A percentile compares a stretch with the other conserved stretches of the same genome.
These are phyloP conservation scores for Saturnispora hagleri DNA, from an alignment of 805 yeast genomes.

Conservation along the genomic window DNA sequence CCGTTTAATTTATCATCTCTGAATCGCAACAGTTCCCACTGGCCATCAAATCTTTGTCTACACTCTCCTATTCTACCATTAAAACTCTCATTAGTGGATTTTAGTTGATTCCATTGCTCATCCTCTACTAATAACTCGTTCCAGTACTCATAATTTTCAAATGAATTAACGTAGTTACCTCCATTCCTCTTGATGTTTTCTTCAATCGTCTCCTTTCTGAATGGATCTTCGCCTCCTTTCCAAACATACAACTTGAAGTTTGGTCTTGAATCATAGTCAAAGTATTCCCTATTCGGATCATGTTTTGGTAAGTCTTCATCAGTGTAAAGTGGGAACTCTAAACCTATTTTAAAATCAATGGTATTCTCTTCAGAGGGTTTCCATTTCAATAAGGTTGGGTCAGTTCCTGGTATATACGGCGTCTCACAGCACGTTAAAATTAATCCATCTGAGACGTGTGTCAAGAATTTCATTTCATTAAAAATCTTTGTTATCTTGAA, in stretches of 20 bases:
- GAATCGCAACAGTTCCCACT: conserved; percentile 81
- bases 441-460: conserved; percentile 89
- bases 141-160: conserved; percentile 51
- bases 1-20: conserved; percentile 90
- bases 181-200: conserved; percentile 25
- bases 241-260: conserved; percentile 59
- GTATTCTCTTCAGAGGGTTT: conserved; percentile 95
- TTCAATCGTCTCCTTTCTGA: conserved; percentile 30
- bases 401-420: conserved; percentile 86
- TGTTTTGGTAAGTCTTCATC: conserved; percentile 60
- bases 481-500: conserved; percentile 72
- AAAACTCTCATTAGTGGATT: conserved; percentile 64
- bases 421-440: conserved; percentile 87
- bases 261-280: conserved; percentile 78
- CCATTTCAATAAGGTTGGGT: conserved; percentile 83
- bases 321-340: conserved; percentile 48
- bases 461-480: conserved; percentile 56
- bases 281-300: conserved; percentile 62
- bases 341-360: conserved; percentile 69
- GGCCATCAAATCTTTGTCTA: conserved; percentile 51
- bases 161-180: conserved; percentile 26
- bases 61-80: conserved; percentile 88
- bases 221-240: conserved; percentile 46
- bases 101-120: conserved; percentile 74
- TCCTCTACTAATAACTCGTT: conserved; percentile 53